Percentiles rank a stretch among this genome's conserved stretches.
Evolutionary conservation across 169 alveolate genomes (phyloP).

Genomic region (Plasmodium coatneyi): DNA sequence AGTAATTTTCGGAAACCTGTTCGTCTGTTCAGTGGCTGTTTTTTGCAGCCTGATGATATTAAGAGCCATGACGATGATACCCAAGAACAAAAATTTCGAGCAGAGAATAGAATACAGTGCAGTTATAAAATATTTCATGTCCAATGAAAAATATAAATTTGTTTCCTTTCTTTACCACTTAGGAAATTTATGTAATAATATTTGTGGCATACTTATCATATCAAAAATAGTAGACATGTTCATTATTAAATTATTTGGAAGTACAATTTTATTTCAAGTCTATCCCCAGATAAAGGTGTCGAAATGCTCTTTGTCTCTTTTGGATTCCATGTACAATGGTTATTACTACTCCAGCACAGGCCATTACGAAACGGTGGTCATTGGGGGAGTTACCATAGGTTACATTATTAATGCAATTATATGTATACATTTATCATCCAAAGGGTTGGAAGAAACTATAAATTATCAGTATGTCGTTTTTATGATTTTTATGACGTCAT

Average conservation of each 20-base stretch:
- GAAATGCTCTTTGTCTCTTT: slow-evolving; percentile 39
- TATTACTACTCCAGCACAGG: slow-evolving; percentile 56
- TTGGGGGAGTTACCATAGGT: slow-evolving; percentile 81
- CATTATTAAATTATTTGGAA: slow-evolving; percentile 78
- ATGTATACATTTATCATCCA: slow-evolving; percentile 77
- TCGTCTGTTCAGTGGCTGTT: slow-evolving; percentile 77
- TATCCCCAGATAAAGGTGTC: slow-evolving; percentile 77
- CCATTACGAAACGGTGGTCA: slow-evolving; percentile 45
- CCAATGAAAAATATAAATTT: slow-evolving; percentile 78
- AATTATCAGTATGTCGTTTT: slow-evolving; percentile 78
- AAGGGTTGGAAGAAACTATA: slow-evolving; percentile 84
- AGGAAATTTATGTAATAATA: slow-evolving; percentile 80
- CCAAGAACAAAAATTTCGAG: slow-evolving; percentile 82
- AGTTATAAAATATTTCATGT: slow-evolving; percentile 81
- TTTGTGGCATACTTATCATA: slow-evolving; percentile 80
- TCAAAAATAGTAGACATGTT: slow-evolving; percentile 83
- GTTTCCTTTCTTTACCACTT: slow-evolving; percentile 80
- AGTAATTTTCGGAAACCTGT: slow-evolving; percentile 78
- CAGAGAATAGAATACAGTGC: slow-evolving; percentile 86
- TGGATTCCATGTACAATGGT: slow-evolving; percentile 61
- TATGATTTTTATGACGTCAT: slow-evolving; percentile 76
- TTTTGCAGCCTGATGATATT: slow-evolving; percentile 84
- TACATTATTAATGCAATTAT: slow-evolving; percentile 80
- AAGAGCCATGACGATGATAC: slow-evolving; percentile 85
- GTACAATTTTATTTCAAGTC: slow-evolving; percentile 80